Base-by-base conservation (phyloP, 805 yeast genomes). In the Priceomyces melissophilus region DNA sequence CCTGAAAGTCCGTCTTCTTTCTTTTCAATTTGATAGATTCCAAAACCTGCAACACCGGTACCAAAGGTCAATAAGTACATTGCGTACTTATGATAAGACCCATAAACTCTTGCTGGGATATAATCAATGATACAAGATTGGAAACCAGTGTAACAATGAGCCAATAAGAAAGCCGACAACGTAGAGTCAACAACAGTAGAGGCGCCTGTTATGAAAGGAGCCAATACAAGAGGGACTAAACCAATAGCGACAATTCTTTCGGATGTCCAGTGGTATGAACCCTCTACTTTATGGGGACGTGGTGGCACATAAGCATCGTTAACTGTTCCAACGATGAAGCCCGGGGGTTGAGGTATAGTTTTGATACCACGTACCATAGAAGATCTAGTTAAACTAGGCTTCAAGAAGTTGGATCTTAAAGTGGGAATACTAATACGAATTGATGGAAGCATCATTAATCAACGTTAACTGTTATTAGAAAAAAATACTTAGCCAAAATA, bases 91-190 rank as follows among this genome's bases (percentile, higher is more conserved):
- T 84, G 87, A 74, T 76, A 73, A 27, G 70, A 48, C 11, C 90
- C 89, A 54, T 76, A 86, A 28, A 81, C 86, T 67, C 91, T 77
- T 57, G 68, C 67, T 38, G 91, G 93, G 40, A 86, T 81, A 65
- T 84, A 84, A 62, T 86, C 93, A 42, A 76, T 76, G 52, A 86
- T 85, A 71, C 93, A 84, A 32, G 87, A 72, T 55, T 79, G 81
- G 70, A 84, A 80, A 2, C 93, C 95, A 37, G 79, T 78, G 59
- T 76, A 78, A 41, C 81, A 73, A 60, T 86, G 93, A 55, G 75
- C 71, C 48, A 85, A 63, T 36, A 84, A 55, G 10, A 79, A 61
- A 2, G 80, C 67, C 11, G 81, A 67, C 54, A 84, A 61, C 2
- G 78, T 48, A 3, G 85, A 67, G 61, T 85, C 93, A 2, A 79